Percentiles rank a stretch among this genome's conserved stretches.
Conservation (phyloP, 192 early-diverging fungal genomes). For the Chytriomyces confervae region DNA sequence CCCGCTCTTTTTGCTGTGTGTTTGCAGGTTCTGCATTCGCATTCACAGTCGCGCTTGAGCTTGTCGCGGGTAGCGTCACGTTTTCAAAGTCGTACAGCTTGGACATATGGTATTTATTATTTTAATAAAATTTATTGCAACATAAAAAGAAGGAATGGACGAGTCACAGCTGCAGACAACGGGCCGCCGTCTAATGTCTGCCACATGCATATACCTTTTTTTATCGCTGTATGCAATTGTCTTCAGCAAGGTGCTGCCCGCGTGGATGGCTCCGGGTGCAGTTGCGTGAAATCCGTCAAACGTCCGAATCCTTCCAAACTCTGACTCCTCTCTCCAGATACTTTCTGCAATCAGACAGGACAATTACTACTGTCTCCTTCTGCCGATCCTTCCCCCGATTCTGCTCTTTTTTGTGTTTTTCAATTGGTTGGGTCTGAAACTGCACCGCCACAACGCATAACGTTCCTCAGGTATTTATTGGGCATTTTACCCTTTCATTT, state of each 20-base stretch:
- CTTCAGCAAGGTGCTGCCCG: conserved; percentile 25
- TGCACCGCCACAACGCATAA: conserved; percentile 81
- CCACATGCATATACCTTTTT: conserved; percentile 2
- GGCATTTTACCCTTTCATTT: neutral
- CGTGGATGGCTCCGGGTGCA: neutral
- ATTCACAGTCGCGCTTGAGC: neutral
- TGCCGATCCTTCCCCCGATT: conserved; percentile 80
- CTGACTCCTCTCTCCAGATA: conserved; percentile 4
- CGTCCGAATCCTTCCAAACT: neutral
- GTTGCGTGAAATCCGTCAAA: neutral
- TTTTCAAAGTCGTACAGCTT: conserved; percentile 11
- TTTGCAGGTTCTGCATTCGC: neutral
- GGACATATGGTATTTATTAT: neutral
- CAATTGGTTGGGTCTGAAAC: conserved; percentile 97
- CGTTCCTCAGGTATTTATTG: neutral
- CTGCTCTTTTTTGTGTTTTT: conserved; percentile 78
- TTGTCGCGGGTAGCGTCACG: neutral
- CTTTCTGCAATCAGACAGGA: conserved; percentile 15
- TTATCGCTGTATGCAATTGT: conserved; percentile 18
- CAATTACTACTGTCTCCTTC: conserved; percentile 76
- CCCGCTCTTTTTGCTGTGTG: too few species aligned
- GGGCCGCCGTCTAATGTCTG: neutral
- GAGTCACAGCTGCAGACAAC: neutral
- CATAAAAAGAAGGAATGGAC: too few species aligned
- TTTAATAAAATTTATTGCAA: too few species aligned